These are phyloP conservation scores for Trypethelium eluteriae DNA, from an alignment of 495 filamentous ascomycete species.

Conservation along the genomic window DNA sequence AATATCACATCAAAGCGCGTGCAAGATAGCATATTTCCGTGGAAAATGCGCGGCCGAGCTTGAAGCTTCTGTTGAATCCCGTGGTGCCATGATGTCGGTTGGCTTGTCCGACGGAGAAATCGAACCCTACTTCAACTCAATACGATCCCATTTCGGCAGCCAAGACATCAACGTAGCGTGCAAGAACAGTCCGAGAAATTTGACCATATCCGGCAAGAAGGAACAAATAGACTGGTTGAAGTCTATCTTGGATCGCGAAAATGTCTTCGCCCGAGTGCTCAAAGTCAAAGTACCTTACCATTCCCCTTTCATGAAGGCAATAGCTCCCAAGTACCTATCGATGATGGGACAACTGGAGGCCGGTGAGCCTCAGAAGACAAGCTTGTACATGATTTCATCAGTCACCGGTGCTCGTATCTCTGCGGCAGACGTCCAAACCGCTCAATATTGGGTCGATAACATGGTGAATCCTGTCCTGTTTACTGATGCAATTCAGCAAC, in stretches of 20 bases:
- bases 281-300: conserved; percentile 55
- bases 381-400: background rate
- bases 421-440: background rate
- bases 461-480: conserved; percentile 15
- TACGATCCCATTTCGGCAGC: too few relatives aligned
- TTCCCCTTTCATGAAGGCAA: conserved; percentile 51
- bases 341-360: background rate
- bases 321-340: conserved; percentile 3
- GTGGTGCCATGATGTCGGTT: too few relatives aligned
- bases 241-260: conserved; percentile 36
- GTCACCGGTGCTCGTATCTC: background rate
- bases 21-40: background rate
- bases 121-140: too few relatives aligned
- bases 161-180: background rate
- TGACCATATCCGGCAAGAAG: conserved; percentile 53
- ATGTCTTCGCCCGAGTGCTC: conserved; percentile 48
- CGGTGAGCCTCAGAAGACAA: background rate
- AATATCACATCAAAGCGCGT: background rate
- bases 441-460: conserved; percentile 20
- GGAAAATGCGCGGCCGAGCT: background rate
- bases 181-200: conserved; percentile 51
- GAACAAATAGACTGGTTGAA: conserved; percentile 44
- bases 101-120: too few relatives aligned
- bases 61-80: too few relatives aligned
- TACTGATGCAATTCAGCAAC: conserved; percentile 10